Conservation (phyloP, 2,329 filamentous ascomycete species). For the Alternaria triticimaculans region DNA sequence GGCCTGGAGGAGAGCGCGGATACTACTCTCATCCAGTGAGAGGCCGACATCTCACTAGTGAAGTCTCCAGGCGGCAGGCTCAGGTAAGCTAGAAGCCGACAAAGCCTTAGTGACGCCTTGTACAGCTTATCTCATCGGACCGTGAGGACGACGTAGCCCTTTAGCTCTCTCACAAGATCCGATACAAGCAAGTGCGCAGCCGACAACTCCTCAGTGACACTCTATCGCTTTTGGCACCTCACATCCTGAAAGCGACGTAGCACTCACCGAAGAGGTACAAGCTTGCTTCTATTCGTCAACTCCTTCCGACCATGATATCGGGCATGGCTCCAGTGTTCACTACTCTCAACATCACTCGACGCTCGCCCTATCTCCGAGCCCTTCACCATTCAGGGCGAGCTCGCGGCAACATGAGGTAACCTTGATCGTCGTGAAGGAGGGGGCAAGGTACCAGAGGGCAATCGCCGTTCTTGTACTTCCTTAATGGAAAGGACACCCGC, state of each 20-base stretch:
- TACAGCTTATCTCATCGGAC: rapidly evolving
- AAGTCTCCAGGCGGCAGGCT: background rate
- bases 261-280: background rate
- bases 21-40: no score
- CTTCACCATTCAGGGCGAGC: slow-evolving; percentile 26
- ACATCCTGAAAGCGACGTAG: background rate
- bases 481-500: no score
- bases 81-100: background rate
- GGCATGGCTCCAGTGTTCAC: background rate
- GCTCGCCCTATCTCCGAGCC: background rate
- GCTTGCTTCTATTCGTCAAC: background rate
- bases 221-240: rapidly evolving
- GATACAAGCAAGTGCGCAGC: background rate
- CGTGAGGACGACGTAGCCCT: background rate
- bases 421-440: slow-evolving; percentile 32
- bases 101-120: background rate
- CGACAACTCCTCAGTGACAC: background rate
- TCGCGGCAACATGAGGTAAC: slow-evolving; percentile 19
- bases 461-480: slow-evolving; percentile 26
- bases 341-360: background rate
- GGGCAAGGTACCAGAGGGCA: slow-evolving; percentile 31
- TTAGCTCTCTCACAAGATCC: background rate
- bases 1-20: no score
- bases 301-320: no score
- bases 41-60: background rate